Base-by-base conservation (phyloP, 2,329 filamentous ascomycete genomes). In the Cladosporium sp. region DNA sequence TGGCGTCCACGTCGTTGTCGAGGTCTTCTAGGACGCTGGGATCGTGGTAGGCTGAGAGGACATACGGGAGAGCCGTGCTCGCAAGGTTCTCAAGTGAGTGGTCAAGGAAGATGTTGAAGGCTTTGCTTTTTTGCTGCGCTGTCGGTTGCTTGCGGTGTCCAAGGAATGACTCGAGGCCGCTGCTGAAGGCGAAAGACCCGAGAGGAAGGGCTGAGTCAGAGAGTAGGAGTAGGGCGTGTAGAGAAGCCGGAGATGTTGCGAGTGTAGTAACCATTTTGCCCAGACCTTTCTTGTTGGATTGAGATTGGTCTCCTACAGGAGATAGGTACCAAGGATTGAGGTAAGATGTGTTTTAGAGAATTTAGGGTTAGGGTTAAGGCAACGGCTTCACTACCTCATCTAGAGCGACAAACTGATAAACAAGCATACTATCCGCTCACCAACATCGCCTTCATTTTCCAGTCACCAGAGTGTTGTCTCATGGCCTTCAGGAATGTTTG, bases 161-260 rank as follows among this genome's bases (percentile, higher is more conserved):
- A 14, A 91, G 81, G 68, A 86, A 92, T 38, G 87, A 92, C 72
- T 93, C 88, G 13, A 93, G 79, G 3, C 87, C 87, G 60, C 82
- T 86, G 74, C 84, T 88, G 74, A 92, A 93, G 63, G 88, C 88
- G 71, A 93, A 93, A n/a, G 87, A 89, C 53, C 88, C 88, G 0
- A 93, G 77, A 1, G 88, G 88, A 2, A 93, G 80, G 11, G 87
- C 86, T 1, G 88, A 91, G 74, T 93, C 88, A 44, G 88, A 82
- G 45, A 92, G 82, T 3, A 93, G 77, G 32, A 92, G 80, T 35
- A 90, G 80, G 59, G 86, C 84, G 69, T 92, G 88, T 28, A 78
- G 66, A 19, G 69, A 59, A 32, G 58, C 38, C 34, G 22, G 22
- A 28, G 22, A 28, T 28, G 22, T 28, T 28, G 22, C 22, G 22